Evolutionary conservation across 305 asterid genomes (phyloP).

Genomic region (Andrographis paniculata): DNA sequence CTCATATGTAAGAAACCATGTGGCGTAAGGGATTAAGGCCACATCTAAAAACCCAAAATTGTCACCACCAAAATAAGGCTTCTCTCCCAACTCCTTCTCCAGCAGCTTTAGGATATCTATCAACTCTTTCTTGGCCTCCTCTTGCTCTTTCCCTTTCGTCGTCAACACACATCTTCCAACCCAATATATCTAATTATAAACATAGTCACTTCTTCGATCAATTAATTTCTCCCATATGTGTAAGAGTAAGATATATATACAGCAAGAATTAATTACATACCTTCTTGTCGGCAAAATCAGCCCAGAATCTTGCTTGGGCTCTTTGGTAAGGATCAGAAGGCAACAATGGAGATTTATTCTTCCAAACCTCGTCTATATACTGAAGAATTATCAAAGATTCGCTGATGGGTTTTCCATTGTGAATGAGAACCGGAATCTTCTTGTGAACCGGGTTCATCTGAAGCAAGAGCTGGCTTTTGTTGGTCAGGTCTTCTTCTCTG

Average conservation of each 20-base stretch:
- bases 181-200: constrained; percentile 10
- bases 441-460: constrained; percentile 60
- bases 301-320: constrained; percentile 64
- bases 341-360: constrained; percentile 27
- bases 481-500: constrained; percentile 33
- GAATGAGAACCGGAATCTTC: constrained; percentile 31
- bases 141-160: constrained; percentile 33
- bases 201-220: too few relatives aligned
- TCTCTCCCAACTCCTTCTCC: constrained; percentile 33
- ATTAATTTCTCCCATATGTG: too few relatives aligned
- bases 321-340: constrained; percentile 50
- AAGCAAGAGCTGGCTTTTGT: constrained; percentile 33
- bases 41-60: constrained; percentile 36
- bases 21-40: constrained; percentile 28
- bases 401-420: constrained; percentile 36
- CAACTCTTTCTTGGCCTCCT: constrained; percentile 31
- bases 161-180: constrained; percentile 25
- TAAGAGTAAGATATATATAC: neutral
- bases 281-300: constrained; percentile 48
- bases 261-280: constrained; percentile 8
- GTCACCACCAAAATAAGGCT: constrained; percentile 38
- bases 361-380: constrained; percentile 60
- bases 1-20: constrained; percentile 39
- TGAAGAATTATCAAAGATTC: constrained; percentile 47
- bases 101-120: constrained; percentile 23